Evolutionary conservation across 2,329 filamentous ascomycete genomes (phyloP).

Genomic region (Pseudopyricularia cyperi): DNA sequence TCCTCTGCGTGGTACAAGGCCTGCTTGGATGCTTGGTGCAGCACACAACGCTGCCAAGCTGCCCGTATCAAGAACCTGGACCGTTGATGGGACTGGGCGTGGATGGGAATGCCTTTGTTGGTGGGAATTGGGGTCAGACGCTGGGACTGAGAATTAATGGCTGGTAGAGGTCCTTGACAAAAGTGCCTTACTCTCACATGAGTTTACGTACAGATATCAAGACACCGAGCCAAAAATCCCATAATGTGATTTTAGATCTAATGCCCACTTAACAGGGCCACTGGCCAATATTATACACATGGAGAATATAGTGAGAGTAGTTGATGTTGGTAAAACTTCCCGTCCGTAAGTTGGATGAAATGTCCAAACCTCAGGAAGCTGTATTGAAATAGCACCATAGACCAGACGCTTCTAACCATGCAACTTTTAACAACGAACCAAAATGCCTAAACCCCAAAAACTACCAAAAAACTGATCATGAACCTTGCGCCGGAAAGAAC

Average conservation of each 20-base stretch:
- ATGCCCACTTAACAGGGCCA: too few relatives aligned
- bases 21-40: neutral
- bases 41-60: neutral
- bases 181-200: too few relatives aligned
- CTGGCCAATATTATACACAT: too few relatives aligned
- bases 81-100: neutral
- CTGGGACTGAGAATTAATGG: neutral
- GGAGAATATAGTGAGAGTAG: too few relatives aligned
- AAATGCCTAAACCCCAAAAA: neutral
- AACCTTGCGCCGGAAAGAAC: neutral
- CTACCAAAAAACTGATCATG: neutral
- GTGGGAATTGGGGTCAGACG: neutral
- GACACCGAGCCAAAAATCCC: too few relatives aligned
- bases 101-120: neutral
- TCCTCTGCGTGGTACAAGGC: neutral
- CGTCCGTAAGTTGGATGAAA: too few relatives aligned
- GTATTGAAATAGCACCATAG: too few relatives aligned
- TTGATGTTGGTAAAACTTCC: too few relatives aligned
- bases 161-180: neutral
- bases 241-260: too few relatives aligned
- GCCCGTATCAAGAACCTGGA: neutral
- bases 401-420: neutral
- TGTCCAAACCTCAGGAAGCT: too few relatives aligned
- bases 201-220: too few relatives aligned
- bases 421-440: conserved; percentile 1